A percentile compares a stretch with the other conserved stretches of the same genome.
Conservation (phyloP, 805 yeast species). For the Metschnikowia peoriensis region DNA sequence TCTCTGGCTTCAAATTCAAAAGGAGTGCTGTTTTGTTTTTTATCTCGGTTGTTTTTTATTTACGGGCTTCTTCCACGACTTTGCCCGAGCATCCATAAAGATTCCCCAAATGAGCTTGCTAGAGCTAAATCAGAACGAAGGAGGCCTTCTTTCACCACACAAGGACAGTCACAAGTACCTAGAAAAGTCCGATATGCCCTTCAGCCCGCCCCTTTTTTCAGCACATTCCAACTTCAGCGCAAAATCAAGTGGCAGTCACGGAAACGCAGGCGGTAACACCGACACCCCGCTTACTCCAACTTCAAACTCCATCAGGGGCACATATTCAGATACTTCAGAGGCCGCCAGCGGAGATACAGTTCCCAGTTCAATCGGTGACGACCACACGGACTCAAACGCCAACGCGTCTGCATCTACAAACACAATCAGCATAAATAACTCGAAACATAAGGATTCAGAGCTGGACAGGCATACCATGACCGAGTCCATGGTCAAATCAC, state of each 20-base stretch:
- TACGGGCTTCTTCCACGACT: not conserved
- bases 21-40: no score
- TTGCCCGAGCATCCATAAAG: not conserved
- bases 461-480: constrained; percentile 15
- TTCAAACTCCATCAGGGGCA: constrained; percentile 13
- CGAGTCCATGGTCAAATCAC: constrained; percentile 3
- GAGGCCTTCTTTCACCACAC: constrained; percentile 6
- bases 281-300: constrained; percentile 18
- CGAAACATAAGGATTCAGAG: constrained; percentile 10
- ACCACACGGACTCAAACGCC: no score
- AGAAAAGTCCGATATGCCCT: constrained; percentile 1
- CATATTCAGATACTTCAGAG: constrained; percentile 17
- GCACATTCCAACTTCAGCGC: not conserved
- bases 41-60: no score
- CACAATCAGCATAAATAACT: constrained; percentile 5
- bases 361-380: constrained; percentile 21
- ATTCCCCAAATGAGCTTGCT: constrained; percentile 7
- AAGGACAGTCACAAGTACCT: not conserved
- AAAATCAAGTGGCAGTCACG: constrained; percentile 1
- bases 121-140: constrained; percentile 4
- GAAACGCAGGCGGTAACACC: constrained; percentile 13
- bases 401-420: constrained; percentile 8
- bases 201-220: constrained; percentile 8
- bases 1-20: no score
- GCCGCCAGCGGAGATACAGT: constrained; percentile 18